Evolutionary conservation across 495 filamentous ascomycete species (phyloP).

Genomic region (Parathielavia appendiculata): DNA sequence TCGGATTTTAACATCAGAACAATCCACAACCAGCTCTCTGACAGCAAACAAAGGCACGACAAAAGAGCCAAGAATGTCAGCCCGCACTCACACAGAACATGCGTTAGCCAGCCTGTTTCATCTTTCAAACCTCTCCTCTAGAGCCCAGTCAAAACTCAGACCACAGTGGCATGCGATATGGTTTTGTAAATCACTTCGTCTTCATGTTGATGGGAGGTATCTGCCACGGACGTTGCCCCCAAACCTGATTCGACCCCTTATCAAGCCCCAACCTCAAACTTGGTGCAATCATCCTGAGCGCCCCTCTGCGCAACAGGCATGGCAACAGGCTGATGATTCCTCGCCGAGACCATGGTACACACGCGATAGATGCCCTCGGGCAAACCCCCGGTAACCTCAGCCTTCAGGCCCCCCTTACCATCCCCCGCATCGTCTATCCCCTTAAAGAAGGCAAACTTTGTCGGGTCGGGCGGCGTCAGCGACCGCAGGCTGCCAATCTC

Average conservation of each 20-base stretch:
- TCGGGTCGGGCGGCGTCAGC: conserved; percentile 35
- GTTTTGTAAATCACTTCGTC: too few species aligned
- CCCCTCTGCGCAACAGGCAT: conserved; percentile 31
- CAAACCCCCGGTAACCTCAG: conserved; percentile 21
- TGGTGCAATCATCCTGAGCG: conserved; percentile 28
- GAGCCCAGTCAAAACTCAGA: too few species aligned
- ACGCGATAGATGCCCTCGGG: conserved; percentile 23
- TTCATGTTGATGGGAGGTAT: too few species aligned
- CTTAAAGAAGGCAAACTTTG: conserved; percentile 21
- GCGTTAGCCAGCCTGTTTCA: too few species aligned
- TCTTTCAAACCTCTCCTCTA: too few species aligned
- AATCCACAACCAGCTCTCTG: not conserved
- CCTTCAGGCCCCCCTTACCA: conserved; percentile 21
- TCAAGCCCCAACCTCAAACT: conserved; percentile 19
- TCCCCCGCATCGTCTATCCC: conserved; percentile 26
- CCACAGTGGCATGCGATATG: too few species aligned
- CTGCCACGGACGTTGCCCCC: too few species aligned
- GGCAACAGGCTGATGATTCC: conserved; percentile 28
- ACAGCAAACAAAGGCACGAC: not conserved
- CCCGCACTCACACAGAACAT: too few species aligned
- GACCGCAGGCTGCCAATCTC: conserved; percentile 40
- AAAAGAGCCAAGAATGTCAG: too few species aligned
- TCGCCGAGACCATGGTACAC: conserved; percentile 24
- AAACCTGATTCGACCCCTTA: not conserved
- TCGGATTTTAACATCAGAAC: not conserved